These are phyloP conservation scores for Parathielavia hyrcaniae DNA, from an alignment of 495 filamentous ascomycete genomes.

Conservation along the genomic window DNA sequence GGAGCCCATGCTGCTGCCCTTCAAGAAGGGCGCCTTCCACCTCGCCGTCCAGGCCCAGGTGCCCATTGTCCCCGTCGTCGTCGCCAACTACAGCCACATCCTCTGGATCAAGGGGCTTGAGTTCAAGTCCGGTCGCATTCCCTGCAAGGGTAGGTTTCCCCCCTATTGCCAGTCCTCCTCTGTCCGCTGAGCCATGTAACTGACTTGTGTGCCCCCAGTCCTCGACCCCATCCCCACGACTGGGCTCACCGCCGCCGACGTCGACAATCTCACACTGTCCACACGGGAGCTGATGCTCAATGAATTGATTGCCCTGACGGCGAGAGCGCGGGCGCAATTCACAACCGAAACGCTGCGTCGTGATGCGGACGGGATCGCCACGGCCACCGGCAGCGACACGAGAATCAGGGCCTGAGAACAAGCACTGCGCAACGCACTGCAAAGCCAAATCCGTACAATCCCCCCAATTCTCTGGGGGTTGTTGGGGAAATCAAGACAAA, in stretches of 20 bases:
- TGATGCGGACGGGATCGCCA: conserved; percentile 21
- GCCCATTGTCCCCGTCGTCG: conserved; percentile 82
- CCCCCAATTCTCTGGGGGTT: not conserved
- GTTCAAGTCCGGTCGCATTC: conserved; percentile 71
- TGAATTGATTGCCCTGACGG: conserved; percentile 60
- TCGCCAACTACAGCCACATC: conserved; percentile 80
- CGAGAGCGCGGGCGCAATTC: conserved; percentile 29
- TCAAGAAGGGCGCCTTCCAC: conserved; percentile 99
- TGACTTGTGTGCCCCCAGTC: conserved; percentile 45
- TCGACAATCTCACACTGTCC: conserved; percentile 65
- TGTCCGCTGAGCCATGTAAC: not conserved
- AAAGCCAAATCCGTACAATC: not conserved
- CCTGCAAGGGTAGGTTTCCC: conserved; percentile 62
- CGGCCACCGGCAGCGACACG: conserved; percentile 22
- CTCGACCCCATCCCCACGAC: conserved; percentile 80
- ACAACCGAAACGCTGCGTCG: not conserved
- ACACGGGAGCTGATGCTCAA: conserved; percentile 75
- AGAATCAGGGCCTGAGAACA: conserved; percentile 25
- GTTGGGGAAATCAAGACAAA: not conserved
- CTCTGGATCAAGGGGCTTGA: conserved; percentile 60
- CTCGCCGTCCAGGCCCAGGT: conserved; percentile 90
- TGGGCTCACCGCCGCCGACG: conserved; percentile 69
- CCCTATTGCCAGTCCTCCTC: not conserved
- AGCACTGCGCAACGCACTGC: not conserved
- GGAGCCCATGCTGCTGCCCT: conserved; percentile 72